A percentile compares a stretch with the other conserved stretches of the same genome.
These are phyloP conservation scores for Tulasnella sp. DNA, from an alignment of 768 basidiomycete genomes.

Conservation along the genomic window DNA sequence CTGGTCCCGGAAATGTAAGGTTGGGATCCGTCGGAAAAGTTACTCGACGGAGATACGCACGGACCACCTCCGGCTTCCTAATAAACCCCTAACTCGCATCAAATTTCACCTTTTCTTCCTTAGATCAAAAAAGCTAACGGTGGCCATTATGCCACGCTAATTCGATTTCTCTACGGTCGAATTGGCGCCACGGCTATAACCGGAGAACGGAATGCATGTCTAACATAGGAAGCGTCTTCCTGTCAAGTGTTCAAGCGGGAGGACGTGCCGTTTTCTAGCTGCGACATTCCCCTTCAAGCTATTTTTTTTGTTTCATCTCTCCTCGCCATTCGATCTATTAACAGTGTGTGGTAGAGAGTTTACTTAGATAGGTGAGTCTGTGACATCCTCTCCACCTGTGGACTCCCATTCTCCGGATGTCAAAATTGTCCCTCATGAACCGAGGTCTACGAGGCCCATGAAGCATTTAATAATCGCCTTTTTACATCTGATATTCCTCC, in stretches of 20 bases:
- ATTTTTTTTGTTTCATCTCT: background rate
- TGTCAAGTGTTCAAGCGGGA: background rate
- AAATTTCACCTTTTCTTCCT: background rate
- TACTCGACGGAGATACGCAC: background rate
- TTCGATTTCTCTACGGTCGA: background rate
- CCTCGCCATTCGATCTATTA: background rate
- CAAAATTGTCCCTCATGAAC: background rate
- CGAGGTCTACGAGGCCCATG: background rate
- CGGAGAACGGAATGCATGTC: slow-evolving; percentile 23
- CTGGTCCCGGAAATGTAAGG: background rate
- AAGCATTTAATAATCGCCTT: background rate
- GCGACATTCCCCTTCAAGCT: slow-evolving; percentile 17
- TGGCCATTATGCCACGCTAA: slow-evolving; percentile 15
- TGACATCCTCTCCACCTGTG: background rate
- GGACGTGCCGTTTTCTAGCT: slow-evolving; percentile 29
- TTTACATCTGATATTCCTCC: background rate
- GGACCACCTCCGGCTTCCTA: background rate
- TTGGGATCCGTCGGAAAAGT: background rate
- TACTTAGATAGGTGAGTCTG: background rate
- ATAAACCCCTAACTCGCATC: slow-evolving; percentile 11
- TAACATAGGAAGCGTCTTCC: slow-evolving; percentile 27
- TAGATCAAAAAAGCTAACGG: slow-evolving; percentile 7
- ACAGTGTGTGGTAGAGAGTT: background rate
- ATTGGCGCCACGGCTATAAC: slow-evolving; percentile 4
- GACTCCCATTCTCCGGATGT: background rate